Evolutionary conservation across 2,329 filamentous ascomycete species (phyloP).

Genomic region (Penicillium sp.): DNA sequence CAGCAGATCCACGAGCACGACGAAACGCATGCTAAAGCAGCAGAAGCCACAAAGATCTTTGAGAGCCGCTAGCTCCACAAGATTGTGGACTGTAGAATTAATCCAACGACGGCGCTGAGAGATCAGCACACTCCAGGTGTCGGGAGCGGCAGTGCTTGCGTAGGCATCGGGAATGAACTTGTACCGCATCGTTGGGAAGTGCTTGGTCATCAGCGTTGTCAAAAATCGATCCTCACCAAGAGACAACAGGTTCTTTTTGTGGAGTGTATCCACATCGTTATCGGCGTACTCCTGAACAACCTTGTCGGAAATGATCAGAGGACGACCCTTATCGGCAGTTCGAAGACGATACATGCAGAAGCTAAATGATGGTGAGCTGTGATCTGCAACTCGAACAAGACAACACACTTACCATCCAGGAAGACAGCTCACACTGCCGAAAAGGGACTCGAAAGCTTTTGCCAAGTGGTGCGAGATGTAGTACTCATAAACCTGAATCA

Average conservation of each 20-base stretch:
- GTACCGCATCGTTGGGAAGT: conserved; percentile 93
- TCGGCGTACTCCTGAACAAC: conserved; percentile 86
- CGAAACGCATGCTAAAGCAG: conserved; percentile 96
- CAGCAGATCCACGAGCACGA: conserved; percentile 90
- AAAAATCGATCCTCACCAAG: conserved; percentile 96
- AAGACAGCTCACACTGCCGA: conserved; percentile 97
- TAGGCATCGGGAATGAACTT: conserved; percentile 94
- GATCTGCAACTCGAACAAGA: conserved; percentile 1
- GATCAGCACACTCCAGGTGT: conserved; percentile 87
- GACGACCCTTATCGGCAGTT: conserved; percentile 89
- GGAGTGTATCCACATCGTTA: conserved; percentile 86
- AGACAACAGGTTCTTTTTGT: conserved; percentile 89
- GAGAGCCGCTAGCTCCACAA: conserved; percentile 83
- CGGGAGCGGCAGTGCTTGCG: conserved; percentile 88
- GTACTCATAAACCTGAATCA: conserved; percentile 99
- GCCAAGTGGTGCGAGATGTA: conserved; percentile 97
- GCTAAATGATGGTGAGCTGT: conserved; percentile 55
- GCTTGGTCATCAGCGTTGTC: conserved; percentile 96
- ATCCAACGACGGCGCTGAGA: conserved; percentile 99
- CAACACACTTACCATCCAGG: conserved; percentile 78
- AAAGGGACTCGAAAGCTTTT: conserved; percentile 96
- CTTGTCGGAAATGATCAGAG: conserved; percentile 85
- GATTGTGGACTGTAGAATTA: conserved; percentile 96
- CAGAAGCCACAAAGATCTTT: conserved; percentile 98
- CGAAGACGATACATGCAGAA: conserved; percentile 98